Evolutionary conservation across 768 basidiomycete genomes (phyloP), one percentile per base, ranked within the genome.

Genomic region (Candolleomyces eurysporus): DNA sequence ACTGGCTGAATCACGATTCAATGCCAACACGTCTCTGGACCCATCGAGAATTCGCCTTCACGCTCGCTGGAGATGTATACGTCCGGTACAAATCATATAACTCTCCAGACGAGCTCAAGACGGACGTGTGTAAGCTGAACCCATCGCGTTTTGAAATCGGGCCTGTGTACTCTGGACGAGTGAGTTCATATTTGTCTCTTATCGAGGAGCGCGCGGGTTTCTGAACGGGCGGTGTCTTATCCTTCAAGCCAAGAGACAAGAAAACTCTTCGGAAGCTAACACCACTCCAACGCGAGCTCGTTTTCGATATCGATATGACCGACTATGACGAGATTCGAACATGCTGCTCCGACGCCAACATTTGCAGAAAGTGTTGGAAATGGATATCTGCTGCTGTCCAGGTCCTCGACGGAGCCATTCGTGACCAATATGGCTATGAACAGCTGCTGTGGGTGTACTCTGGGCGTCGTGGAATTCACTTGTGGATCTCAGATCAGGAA

Each of bases 221-320:
- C 26, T 26, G 26, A 26, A 26, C 26, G 26, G 26, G 26, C 26
- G 26, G 26, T 26, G 26, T 26, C 2, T 21, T 42, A 43, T 31
- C 48, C 52, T 30, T 14, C 36, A 70, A 97, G 94, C 96, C 96
- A 3, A 82, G 86, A 68, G 96, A 98, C 78, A 90, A 85, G 71
- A 96, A 96, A 69, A 89, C 91, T 0, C 79, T 93, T 16, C 76
- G 79, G 6, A 67, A 77, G 10, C 88, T 98, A 65, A 79, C 82
- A 48, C 94, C 97, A 0, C 72, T 84, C 39, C 84, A 86, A 64
- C 89, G 97, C 61, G 97, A 98, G 72, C 88, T 99, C 48, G 96
- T 98, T 0, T 97, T 99, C 72, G 97, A 99, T 85, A 98, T 99
- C 71, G 97, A 99, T 75, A 98, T 99, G 97, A 96, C 97, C 16